Evolutionary conservation across 140 eudicot species (phyloP).

Genomic region (Artemisia princeps): DNA sequence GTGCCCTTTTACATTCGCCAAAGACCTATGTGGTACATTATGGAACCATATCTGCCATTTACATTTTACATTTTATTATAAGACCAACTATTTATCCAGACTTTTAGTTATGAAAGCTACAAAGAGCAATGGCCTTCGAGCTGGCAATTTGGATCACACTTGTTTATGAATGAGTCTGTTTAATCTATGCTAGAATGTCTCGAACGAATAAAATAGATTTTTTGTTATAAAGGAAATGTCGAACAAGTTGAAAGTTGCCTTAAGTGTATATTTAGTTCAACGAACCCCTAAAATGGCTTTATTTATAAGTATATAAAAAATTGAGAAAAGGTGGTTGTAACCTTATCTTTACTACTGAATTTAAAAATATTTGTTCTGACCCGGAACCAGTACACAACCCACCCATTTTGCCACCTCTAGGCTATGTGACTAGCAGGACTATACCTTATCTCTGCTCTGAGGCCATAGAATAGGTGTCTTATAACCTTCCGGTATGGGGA

Average conservation of each 20-base stretch:
- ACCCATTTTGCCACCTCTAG: background rate
- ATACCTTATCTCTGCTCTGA: constrained; percentile 72
- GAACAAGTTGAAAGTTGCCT: background rate
- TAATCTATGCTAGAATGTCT: background rate
- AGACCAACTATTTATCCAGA: constrained; percentile 17
- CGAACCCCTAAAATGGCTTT: background rate
- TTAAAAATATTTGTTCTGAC: background rate
- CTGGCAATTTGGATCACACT: background rate
- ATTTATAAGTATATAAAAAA: too few relatives aligned
- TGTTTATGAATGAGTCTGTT: background rate
- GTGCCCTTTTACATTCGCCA: constrained; percentile 73
- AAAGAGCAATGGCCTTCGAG: background rate
- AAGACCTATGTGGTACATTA: constrained; percentile 63
- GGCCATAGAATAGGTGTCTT: constrained; percentile 65
- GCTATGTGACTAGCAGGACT: background rate
- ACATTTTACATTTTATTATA: constrained; percentile 14
- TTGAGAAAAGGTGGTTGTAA: too few relatives aligned
- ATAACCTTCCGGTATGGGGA: constrained; percentile 63
- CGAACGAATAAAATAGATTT: background rate
- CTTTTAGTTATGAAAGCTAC: too few relatives aligned
- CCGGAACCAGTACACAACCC: background rate
- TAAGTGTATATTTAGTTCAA: background rate
- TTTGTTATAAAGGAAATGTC: background rate
- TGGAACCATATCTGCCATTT: constrained; percentile 72
- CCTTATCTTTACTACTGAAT: too few relatives aligned